Evolutionary conservation across 2,329 filamentous ascomycete species (phyloP).

Genomic region (Truncatella angustata): DNA sequence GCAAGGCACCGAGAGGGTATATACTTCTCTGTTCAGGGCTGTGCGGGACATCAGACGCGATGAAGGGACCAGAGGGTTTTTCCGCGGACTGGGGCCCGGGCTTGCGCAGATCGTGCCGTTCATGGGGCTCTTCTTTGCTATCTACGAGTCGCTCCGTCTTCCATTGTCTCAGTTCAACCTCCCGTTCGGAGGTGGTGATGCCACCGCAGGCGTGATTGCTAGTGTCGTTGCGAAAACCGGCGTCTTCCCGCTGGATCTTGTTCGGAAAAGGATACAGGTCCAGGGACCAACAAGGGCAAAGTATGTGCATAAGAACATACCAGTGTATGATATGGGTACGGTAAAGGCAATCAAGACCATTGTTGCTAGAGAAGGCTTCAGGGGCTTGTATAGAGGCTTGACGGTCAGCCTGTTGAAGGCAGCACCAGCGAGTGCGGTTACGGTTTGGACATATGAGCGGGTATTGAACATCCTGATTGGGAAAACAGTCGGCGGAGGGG

Average conservation of each 20-base stretch:
- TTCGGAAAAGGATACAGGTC: slow-evolving; percentile 90
- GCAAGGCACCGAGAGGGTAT: slow-evolving; percentile 79
- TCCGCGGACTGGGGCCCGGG: slow-evolving; percentile 79
- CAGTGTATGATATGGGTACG: slow-evolving; percentile 71
- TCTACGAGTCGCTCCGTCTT: slow-evolving; percentile 74
- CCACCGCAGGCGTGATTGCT: slow-evolving; percentile 75
- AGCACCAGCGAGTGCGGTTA: slow-evolving; percentile 87
- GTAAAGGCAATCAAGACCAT: slow-evolving; percentile 66
- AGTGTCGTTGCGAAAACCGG: slow-evolving; percentile 82
- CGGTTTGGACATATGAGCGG: slow-evolving; percentile 92
- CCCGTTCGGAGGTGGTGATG: slow-evolving; percentile 77
- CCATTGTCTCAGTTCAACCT: slow-evolving; percentile 54
- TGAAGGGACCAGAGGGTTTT: slow-evolving; percentile 80
- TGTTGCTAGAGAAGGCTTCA: slow-evolving; percentile 67
- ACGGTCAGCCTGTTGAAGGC: slow-evolving; percentile 89
- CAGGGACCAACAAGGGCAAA: slow-evolving; percentile 79
- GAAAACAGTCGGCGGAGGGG: slow-evolving; percentile 15
- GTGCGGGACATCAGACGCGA: slow-evolving; percentile 69
- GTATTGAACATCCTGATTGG: slow-evolving; percentile 59
- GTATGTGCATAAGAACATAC: slow-evolving; percentile 87
- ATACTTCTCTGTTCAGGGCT: slow-evolving; percentile 67
- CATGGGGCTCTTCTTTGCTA: slow-evolving; percentile 94
- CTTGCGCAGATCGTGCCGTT: slow-evolving; percentile 88
- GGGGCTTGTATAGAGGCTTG: slow-evolving; percentile 84
- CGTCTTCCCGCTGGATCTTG: slow-evolving; percentile 90